These are phyloP conservation scores for Oidiodendron maius DNA, from an alignment of 495 filamentous ascomycete genomes.

Conservation along the genomic window DNA sequence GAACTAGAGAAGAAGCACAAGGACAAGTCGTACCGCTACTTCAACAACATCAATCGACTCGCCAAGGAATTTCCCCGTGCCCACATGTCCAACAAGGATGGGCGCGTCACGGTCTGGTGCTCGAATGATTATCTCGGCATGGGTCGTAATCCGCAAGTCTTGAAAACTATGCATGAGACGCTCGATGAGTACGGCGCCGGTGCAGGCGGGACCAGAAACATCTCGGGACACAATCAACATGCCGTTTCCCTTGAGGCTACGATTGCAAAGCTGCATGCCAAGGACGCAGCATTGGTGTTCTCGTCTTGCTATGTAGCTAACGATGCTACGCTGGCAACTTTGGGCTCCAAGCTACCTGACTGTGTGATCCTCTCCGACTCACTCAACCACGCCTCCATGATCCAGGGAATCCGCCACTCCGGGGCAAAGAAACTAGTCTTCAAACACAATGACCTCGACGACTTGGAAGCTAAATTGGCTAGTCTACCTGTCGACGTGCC, in stretches of 20 bases:
- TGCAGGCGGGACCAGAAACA: slow-evolving; percentile 93
- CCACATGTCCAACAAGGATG: slow-evolving; percentile 77
- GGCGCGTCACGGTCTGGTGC: slow-evolving; percentile 97
- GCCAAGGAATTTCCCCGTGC: slow-evolving; percentile 94
- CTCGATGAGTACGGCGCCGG: slow-evolving; percentile 93
- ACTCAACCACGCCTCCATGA: slow-evolving; percentile 98
- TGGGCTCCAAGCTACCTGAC: slow-evolving; percentile 91
- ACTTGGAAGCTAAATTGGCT: slow-evolving; percentile 86
- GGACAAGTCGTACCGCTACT: slow-evolving; percentile 99
- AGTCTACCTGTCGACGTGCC: slow-evolving; percentile 76
- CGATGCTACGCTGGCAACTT: slow-evolving; percentile 91
- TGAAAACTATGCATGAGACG: slow-evolving; percentile 90
- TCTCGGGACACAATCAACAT: slow-evolving; percentile 95
- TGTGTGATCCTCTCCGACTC: slow-evolving; percentile 95
- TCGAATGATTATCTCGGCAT: slow-evolving; percentile 98
- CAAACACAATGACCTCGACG: slow-evolving; percentile 90
- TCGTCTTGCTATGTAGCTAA: slow-evolving; percentile 97
- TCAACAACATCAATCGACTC: slow-evolving; percentile 99
- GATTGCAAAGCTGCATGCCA: slow-evolving; percentile 81
- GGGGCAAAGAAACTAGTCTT: slow-evolving; percentile 96
- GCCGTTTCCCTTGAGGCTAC: slow-evolving; percentile 80
- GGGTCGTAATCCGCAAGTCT: slow-evolving; percentile 83
- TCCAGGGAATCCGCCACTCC: slow-evolving; percentile 96
- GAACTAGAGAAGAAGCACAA: slow-evolving; percentile 98
- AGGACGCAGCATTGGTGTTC: slow-evolving; percentile 89